Base-by-base conservation (phyloP, 129 eudicot genomes). In the Solidago caesia region DNA sequence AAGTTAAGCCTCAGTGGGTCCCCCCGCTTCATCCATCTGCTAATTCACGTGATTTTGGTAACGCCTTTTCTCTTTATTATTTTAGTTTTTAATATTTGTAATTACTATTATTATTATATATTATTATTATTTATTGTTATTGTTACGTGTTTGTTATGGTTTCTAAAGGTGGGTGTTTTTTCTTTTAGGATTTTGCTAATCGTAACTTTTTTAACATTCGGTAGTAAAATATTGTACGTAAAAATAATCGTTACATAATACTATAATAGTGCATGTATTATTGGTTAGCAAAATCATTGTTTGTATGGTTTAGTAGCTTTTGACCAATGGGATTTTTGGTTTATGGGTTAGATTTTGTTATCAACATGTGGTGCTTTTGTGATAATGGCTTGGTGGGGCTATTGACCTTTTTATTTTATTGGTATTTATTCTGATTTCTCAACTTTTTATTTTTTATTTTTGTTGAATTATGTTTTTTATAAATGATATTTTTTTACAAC, bases 1-100 rank as follows among this genome's bases (percentile, higher is more conserved):
- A 63, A 51, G 47, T 79, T 79, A 79, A 79, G 60, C 83, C 83
- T 72, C 83, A 79, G 69, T 73, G 47, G 60, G 39, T 33, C 39
- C 78, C 74, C 57, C 74, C 78, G 15, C 69, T 72, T 72, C 73
- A 53, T 44, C 3, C 39, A 33, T 33, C 39, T 33, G 21, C 56
- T 44, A 12, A 53, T 26, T 57, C 69, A 44, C 74, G 16, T 48
- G 74, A 79, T 56, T 79, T 72, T 56, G 83, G 83, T 79, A 44
- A 44, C 64, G 62, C 11, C 15, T 8, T 65, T 52, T 12, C 6
- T 62, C 7, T 15, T 77, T 43, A 26, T 63, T 44, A 26, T 43
- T n/a, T 8, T 44, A 5, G 0, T 52, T 71, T 44, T 72, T 27
- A 44, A 27, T 56, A 3, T 26, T 5, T 29, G 15, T 25, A 33